phyloP scores from a whole-genome alignment of 805 yeast species.

The Debaryomyces maramus region DNA sequence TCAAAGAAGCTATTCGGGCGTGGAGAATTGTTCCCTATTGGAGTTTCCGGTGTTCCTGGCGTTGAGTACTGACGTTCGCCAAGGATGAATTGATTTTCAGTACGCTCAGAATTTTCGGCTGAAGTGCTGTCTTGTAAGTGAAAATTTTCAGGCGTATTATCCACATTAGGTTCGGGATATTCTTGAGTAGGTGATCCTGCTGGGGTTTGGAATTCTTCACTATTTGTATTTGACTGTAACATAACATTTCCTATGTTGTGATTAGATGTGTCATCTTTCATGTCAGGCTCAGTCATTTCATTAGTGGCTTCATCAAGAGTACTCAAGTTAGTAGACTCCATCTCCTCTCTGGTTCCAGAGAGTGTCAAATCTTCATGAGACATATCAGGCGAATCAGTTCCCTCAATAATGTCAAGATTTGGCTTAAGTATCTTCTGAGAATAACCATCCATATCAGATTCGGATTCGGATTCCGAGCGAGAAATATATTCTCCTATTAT shows the following conservation, averaged over 20 bases:
- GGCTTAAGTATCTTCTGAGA: background rate
- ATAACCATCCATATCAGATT: background rate
- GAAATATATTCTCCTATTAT: background rate
- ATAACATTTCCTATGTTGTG: background rate
- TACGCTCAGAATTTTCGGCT: too few relatives aligned
- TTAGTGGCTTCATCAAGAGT: background rate
- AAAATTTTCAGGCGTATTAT: too few relatives aligned
- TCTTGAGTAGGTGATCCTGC: background rate
- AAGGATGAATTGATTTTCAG: too few relatives aligned
- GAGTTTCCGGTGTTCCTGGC: too few relatives aligned
- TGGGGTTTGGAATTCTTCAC: background rate
- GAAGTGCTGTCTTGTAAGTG: too few relatives aligned
- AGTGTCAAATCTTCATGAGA: background rate
- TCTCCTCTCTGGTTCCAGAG: background rate
- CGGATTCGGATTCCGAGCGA: background rate
- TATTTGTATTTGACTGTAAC: background rate
- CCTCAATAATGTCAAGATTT: background rate
- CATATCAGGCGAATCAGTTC: background rate
- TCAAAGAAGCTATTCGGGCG: conserved; percentile 6
- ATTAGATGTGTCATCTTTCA: background rate
- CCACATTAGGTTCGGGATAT: background rate
- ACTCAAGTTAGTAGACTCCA: background rate
- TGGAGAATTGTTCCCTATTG: background rate
- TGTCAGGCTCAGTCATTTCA: too few relatives aligned
- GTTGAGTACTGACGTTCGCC: too few relatives aligned